These are phyloP conservation scores for Exophiala sideris DNA, from an alignment of 2,329 filamentous ascomycete species.

Conservation along the genomic window DNA sequence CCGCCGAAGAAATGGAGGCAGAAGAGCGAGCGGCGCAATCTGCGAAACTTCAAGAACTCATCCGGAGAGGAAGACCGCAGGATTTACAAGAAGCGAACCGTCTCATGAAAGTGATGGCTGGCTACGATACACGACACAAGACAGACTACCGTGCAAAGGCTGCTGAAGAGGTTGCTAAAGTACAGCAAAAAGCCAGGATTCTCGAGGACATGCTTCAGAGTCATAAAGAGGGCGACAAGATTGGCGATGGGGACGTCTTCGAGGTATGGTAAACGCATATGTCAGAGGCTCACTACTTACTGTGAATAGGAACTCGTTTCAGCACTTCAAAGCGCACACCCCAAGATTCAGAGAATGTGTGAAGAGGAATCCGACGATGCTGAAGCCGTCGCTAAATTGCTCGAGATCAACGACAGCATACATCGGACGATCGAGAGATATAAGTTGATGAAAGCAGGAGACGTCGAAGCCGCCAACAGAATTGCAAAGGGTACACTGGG, in stretches of 20 bases:
- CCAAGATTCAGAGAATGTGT: slow-evolving; percentile 99
- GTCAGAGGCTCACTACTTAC: slow-evolving; percentile 9
- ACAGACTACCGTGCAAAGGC: slow-evolving; percentile 98
- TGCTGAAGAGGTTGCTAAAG: slow-evolving; percentile 88
- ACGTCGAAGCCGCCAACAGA: slow-evolving; percentile 75
- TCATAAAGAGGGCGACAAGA: slow-evolving; percentile 75
- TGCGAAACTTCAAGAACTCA: slow-evolving; percentile 96
- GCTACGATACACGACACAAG: slow-evolving; percentile 91
- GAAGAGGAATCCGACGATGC: slow-evolving; percentile 97
- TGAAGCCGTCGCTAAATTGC: slow-evolving; percentile 88
- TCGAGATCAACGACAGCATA: slow-evolving; percentile 99
- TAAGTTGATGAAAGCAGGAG: slow-evolving; percentile 92
- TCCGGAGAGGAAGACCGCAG: slow-evolving; percentile 83
- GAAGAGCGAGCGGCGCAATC: slow-evolving; percentile 93
- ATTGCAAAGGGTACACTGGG: slow-evolving; percentile 78
- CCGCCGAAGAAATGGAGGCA: slow-evolving; percentile 97
- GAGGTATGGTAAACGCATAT: slow-evolving; percentile 47
- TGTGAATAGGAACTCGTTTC: slow-evolving; percentile 71
- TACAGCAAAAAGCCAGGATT: slow-evolving; percentile 90
- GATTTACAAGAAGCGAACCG: slow-evolving; percentile 96
- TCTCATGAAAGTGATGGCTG: slow-evolving; percentile 99
- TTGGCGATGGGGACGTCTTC: slow-evolving; percentile 67
- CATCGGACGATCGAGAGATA: slow-evolving; percentile 94
- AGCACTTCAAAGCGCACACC: slow-evolving; percentile 86
- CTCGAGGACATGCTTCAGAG: slow-evolving; percentile 89